Evolutionary conservation across 805 yeast genomes (phyloP).

Genomic region (Millerago galiae): DNA sequence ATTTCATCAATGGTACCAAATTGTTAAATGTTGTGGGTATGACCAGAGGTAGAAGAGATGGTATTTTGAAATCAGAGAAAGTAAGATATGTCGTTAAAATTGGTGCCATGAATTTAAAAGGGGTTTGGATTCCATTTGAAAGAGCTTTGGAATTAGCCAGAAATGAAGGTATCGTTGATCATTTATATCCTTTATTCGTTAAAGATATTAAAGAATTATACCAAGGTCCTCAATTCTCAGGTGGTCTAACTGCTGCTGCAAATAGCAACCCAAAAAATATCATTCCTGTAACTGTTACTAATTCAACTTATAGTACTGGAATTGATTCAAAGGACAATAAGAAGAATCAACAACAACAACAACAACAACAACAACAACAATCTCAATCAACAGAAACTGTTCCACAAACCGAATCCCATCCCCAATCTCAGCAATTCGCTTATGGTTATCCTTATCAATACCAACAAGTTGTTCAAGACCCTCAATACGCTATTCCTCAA

Average conservation of each 20-base stretch:
- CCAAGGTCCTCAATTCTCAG: slow-evolving; percentile 26
- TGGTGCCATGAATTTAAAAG: slow-evolving; percentile 71
- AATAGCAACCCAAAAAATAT: slow-evolving; percentile 24
- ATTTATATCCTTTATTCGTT: slow-evolving; percentile 53
- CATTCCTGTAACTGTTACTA: slow-evolving; percentile 24
- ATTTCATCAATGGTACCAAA: slow-evolving; percentile 69
- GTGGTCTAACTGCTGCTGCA: slow-evolving; percentile 26
- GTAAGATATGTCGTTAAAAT: slow-evolving; percentile 64
- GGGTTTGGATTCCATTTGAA: slow-evolving; percentile 74
- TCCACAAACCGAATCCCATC: slow-evolving; percentile 1
- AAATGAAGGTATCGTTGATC: slow-evolving; percentile 56
- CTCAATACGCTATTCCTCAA: slow-evolving; percentile 2
- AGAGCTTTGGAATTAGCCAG: slow-evolving; percentile 65
- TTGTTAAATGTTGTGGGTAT: slow-evolving; percentile 62
- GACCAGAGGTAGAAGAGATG: slow-evolving; percentile 71
- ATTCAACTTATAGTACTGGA: slow-evolving; percentile 17
- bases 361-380: neutral
- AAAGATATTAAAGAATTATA: slow-evolving; percentile 49
- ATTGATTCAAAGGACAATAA: slow-evolving; percentile 17
- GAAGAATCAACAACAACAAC: neutral
- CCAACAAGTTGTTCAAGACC: slow-evolving; percentile 7
- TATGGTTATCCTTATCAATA: slow-evolving; percentile 14
- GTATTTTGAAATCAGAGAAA: slow-evolving; percentile 60
- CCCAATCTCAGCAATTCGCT: slow-evolving; percentile 6
- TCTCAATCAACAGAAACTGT: neutral